These are phyloP conservation scores for Beauveria rudraprayagi DNA, from an alignment of 2,329 filamentous ascomycete genomes.

Conservation along the genomic window DNA sequence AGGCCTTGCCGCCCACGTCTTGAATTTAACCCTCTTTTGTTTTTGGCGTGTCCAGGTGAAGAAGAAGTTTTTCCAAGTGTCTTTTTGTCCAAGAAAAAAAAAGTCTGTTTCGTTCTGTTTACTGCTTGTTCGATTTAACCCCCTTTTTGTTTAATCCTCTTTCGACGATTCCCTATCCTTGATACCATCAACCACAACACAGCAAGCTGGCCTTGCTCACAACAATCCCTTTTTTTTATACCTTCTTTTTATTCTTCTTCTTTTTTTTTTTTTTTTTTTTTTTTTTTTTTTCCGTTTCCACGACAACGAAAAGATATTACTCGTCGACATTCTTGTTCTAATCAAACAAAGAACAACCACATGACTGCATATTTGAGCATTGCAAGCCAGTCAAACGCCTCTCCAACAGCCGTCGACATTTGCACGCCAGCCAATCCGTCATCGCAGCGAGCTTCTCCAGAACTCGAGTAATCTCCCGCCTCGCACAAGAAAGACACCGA, in stretches of 20 bases:
- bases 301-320: constrained; percentile 21
- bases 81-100: not conserved
- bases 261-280: constrained; percentile 35
- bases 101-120: constrained; percentile 20
- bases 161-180: constrained; percentile 18
- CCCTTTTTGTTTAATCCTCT: constrained; percentile 25
- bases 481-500: not conserved
- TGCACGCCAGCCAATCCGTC: not conserved
- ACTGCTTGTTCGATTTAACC: constrained; percentile 16
- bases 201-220: constrained; percentile 54
- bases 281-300: constrained; percentile 26
- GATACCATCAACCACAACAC: constrained; percentile 28
- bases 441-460: not conserved
- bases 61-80: constrained; percentile 11
- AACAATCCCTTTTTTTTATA: constrained; percentile 28
- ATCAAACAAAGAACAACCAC: constrained; percentile 7
- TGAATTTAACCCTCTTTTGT: constrained; percentile 33
- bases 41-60: constrained; percentile 29
- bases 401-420: not conserved
- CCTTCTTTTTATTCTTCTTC: constrained; percentile 27
- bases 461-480: constrained; percentile 7
- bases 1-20: constrained; percentile 32
- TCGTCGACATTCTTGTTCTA: not conserved
- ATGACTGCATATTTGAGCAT: not conserved
- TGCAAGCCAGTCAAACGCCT: constrained; percentile 5